Evolutionary conservation across 345 rosid genomes (phyloP).

Genomic region (Populus ilicifolia): DNA sequence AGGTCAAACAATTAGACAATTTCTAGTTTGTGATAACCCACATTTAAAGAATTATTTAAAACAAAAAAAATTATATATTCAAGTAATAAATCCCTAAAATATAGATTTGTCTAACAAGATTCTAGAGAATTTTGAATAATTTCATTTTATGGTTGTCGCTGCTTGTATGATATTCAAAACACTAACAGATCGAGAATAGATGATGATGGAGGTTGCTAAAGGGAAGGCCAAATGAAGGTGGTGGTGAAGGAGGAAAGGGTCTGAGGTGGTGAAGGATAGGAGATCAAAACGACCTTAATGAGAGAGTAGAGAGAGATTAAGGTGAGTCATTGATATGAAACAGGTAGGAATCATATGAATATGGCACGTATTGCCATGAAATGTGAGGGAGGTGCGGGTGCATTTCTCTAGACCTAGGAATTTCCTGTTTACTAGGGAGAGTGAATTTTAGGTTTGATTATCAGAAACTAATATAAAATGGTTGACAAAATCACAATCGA

Average conservation of each 20-base stretch:
- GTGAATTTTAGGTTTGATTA: constrained; percentile 62
- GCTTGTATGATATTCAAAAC: rapidly evolving
- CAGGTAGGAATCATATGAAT: constrained; percentile 51
- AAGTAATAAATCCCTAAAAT: no score
- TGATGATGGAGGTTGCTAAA: constrained; percentile 34
- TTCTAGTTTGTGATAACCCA: no score
- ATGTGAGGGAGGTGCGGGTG: constrained; percentile 68
- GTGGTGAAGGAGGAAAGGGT: constrained; percentile 47
- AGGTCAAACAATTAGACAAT: no score
- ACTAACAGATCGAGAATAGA: constrained; percentile 24
- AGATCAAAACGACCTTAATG: constrained; percentile 78
- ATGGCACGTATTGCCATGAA: constrained; percentile 87
- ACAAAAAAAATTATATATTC: no score
- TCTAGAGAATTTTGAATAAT: rapidly evolving
- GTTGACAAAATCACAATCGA: constrained; percentile 64
- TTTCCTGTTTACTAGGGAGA: constrained; percentile 65
- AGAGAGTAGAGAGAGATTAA: constrained; percentile 80
- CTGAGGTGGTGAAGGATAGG: constrained; percentile 27
- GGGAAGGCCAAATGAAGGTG: constrained; percentile 61
- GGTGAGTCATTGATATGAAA: constrained; percentile 59
- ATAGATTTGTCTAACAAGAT: rapidly evolving
- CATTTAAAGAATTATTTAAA: no score
- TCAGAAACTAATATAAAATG: constrained; percentile 52
- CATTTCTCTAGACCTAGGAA: constrained; percentile 61
- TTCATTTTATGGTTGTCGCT: no score